Evolutionary conservation across 306 rosid genomes (phyloP), one percentile per base, ranked within the genome.

Genomic region (Cucurbita moschata): DNA sequence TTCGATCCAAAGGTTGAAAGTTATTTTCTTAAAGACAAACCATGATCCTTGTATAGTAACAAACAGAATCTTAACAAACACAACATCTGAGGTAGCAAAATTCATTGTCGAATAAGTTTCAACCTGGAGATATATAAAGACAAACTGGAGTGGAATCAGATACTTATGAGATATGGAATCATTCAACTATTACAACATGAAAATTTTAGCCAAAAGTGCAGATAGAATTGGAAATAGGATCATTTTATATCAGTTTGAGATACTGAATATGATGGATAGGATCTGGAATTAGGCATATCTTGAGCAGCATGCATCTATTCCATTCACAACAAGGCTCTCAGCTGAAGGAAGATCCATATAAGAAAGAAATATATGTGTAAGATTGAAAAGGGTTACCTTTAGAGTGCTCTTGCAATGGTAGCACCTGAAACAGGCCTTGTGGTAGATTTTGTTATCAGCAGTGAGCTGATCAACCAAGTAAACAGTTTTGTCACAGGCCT

Each of bases 351-450:
- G 35, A 30, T 30, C 4, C 35, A 30, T 30, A 30, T 30, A 51
- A 18, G 6, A 65, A 65, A 8, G 26, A 38, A 15, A n/a, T 10
- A 38, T n/a, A 40, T 75, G 46, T 30, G 50, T 42, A 67, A 47
- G 8, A 55, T 19, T 39, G 16, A 18, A 55, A 40, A 18, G 50
- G 6, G 15, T 6, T 44, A 88, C 99, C 99, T 89, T 91, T 82
- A 94, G 97, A 79, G 97, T 91, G 56, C 96, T 89, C 82, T 91
- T 94, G 87, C 99, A 94, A 77, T 94, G 99, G 80, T 89, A 95
- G 78, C 99, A 94, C 80, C 87, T 91, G 81, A 94, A 94, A 80
- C 99, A 94, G 40, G 90, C 88, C 74, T 88, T 91, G 81, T 94
- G 99, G 69, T 87, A 94, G 76, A 86, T 89, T 78, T 82, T 91